Base-by-base conservation (phyloP, 306 rosid genomes). In the Casuarina cunninghamiana region DNA sequence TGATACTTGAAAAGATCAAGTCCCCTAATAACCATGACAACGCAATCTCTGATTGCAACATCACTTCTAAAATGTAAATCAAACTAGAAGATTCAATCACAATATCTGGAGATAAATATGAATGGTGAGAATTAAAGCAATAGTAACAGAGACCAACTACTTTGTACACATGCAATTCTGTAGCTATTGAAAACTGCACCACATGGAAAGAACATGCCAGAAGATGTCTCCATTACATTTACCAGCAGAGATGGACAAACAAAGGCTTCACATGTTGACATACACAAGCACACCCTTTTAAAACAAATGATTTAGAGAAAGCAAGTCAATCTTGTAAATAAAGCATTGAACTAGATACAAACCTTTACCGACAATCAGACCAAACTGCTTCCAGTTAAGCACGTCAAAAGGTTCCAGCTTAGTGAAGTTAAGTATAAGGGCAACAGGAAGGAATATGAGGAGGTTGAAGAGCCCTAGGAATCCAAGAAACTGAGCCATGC, bases 401-500 rank as follows among this genome's bases (percentile, higher is more conserved):
- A 72, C 32, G 60, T 75, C 60, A 82, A 95, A 91, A 57, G 91
- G 86, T 80, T 95, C 99, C 72, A 82, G 55, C 63, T 76, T 81
- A 38, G 90, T 81, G 80, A 89, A 86, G 75, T 90, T 80, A 38
- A 95, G 91, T 75, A 88, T 32, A 8, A 95, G 77, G 73, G 85
- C 96, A 73, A 88, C 89, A 2, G 99, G 99, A 79, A 95, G 87
- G 81, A 95, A 95, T 73, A 95, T 84, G 3, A 95, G 0, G 55
- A 86, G 70, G 84, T 95, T 95, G 86, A 85, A 95, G 73, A 95
- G 93, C 51, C 99, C 99, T 16, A 95, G 79, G 82, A 78, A 95
- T 77, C 97, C 99, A 69, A 95, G 91, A 82, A 95, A 95, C 80
- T 93, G 96, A 50, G 97, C 99, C 97, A 91, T 95, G 74, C 99